Evolutionary conservation across 2,329 filamentous ascomycete species (phyloP).

Genomic region (Diaporthe sp.): DNA sequence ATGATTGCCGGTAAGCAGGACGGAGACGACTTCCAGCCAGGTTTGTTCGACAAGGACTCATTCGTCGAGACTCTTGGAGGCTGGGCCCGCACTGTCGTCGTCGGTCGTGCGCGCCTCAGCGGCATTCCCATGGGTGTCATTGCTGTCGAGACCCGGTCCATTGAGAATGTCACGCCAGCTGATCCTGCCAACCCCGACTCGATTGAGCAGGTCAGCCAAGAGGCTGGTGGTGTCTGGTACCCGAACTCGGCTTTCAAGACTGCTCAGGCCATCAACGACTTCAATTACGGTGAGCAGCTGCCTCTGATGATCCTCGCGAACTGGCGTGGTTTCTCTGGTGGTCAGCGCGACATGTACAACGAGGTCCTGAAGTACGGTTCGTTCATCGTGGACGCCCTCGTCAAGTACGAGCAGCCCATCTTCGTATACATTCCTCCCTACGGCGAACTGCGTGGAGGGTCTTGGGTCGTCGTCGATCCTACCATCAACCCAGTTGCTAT

Average conservation of each 20-base stretch:
- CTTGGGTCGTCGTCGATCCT: conserved; percentile 98
- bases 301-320: conserved; percentile 99
- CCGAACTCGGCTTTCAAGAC: conserved; percentile 99
- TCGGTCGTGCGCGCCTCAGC: conserved; percentile 94
- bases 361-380: conserved; percentile 99
- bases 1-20: conserved; percentile 91
- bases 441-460: conserved; percentile 97
- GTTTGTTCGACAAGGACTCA: conserved; percentile 96
- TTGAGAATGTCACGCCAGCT: conserved; percentile 96
- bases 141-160: conserved; percentile 92
- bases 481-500: conserved; percentile 97
- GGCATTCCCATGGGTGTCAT: conserved; percentile 99
- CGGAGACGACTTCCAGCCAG: conserved; percentile 87
- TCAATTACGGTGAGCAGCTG: conserved; percentile 98
- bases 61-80: conserved; percentile 97
- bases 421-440: conserved; percentile 99
- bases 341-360: conserved; percentile 99
- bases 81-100: conserved; percentile 97
- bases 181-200: conserved; percentile 99
- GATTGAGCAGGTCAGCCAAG: conserved; percentile 93
- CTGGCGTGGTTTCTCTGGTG: conserved; percentile 99
- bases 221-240: conserved; percentile 99
- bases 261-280: conserved; percentile 97
- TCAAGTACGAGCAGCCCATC: conserved; percentile 98
- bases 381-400: conserved; percentile 97